phyloP scores from a whole-genome alignment of 225 moss, liverwort and hornwort species.

The Sphagnum contortum region DNA sequence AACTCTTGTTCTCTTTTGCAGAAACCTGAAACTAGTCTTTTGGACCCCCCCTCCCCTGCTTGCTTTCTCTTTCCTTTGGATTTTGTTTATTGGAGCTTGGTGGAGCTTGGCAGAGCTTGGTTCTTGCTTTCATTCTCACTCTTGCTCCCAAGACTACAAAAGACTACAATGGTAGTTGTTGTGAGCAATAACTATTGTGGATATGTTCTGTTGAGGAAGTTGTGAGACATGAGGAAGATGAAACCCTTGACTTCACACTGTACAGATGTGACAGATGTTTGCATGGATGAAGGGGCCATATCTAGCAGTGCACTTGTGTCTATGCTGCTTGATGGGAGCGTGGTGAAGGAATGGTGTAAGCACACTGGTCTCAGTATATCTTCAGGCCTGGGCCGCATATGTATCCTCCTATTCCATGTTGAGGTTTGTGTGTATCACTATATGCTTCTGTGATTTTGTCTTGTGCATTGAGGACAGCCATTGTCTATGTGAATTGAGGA shows the following conservation, averaged over 20 bases:
- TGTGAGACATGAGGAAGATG: not conserved
- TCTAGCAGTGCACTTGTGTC: constrained; percentile 92
- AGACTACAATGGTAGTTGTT: not conserved
- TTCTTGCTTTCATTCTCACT: not conserved
- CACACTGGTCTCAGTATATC: constrained; percentile 46
- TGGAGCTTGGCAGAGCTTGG: not conserved
- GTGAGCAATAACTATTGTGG: not conserved
- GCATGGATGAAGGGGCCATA: constrained; percentile 93
- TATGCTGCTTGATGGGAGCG: constrained; percentile 80
- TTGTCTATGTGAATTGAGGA: too few relatives aligned
- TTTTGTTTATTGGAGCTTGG: not conserved
- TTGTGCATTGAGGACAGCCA: too few relatives aligned
- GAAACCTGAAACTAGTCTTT: not conserved
- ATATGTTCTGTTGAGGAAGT: not conserved
- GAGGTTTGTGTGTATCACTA: too few relatives aligned
- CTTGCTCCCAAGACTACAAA: too few relatives aligned
- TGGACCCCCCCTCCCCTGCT: not conserved
- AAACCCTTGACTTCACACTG: constrained; percentile 32
- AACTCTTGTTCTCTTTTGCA: not conserved
- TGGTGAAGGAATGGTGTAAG: constrained; percentile 99
- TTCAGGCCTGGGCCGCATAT: constrained; percentile 60
- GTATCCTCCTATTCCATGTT: constrained; percentile 36
- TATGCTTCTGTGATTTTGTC: too few relatives aligned
- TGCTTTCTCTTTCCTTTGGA: not conserved
- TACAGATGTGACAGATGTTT: constrained; percentile 88